Evolutionary conservation across 192 early-diverging fungal genomes (phyloP).

Genomic region (Gamsiella multidivaricata): DNA sequence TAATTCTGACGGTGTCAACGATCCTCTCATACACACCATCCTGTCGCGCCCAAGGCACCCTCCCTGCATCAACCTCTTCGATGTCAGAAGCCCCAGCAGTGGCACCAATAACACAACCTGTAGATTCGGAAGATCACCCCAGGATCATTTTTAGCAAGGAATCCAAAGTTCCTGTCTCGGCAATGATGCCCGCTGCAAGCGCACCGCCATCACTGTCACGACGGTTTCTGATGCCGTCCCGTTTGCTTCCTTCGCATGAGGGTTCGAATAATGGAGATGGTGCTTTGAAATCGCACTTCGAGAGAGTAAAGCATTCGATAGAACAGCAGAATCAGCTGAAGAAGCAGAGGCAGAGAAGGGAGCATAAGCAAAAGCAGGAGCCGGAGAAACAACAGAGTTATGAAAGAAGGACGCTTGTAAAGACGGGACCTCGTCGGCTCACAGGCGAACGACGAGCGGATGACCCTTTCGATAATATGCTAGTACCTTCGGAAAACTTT

Average conservation of each 20-base stretch:
- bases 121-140: background rate
- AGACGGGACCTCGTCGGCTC: slow-evolving; percentile 25
- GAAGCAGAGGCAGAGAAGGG: background rate
- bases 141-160: slow-evolving; percentile 7
- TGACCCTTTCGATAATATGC: background rate
- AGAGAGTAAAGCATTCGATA: background rate
- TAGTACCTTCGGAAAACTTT: background rate
- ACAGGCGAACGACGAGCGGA: slow-evolving; percentile 30
- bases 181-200: background rate
- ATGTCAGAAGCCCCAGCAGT: no score
- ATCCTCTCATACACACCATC: background rate
- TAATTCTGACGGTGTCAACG: slow-evolving; percentile 15
- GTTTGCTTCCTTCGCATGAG: background rate
- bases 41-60: background rate
- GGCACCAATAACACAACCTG: background rate
- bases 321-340: background rate
- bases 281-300: background rate
- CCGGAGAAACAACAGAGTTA: background rate
- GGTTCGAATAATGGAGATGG: background rate
- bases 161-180: background rate
- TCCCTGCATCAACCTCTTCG: background rate
- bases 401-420: background rate
- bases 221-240: background rate
- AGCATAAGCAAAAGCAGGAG: background rate
- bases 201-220: background rate